These are phyloP conservation scores for Didymellaceae sp. DNA, from an alignment of 2,329 filamentous ascomycete genomes.

Conservation along the genomic window DNA sequence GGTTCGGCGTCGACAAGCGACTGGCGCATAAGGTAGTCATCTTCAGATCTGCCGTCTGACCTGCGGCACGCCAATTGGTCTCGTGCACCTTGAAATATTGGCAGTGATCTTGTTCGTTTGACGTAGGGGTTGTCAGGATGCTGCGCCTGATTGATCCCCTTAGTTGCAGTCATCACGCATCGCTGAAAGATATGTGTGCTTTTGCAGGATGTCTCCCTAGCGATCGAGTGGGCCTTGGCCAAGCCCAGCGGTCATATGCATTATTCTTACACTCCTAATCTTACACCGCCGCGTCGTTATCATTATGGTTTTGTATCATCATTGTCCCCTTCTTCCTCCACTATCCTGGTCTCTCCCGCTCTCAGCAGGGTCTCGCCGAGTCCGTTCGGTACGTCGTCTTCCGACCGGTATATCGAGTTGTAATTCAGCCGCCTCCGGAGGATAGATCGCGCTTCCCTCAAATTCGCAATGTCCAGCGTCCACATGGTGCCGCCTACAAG, in stretches of 20 bases:
- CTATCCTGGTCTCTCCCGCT: slow-evolving; percentile 53
- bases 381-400: slow-evolving; percentile 32
- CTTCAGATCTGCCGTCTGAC: background rate
- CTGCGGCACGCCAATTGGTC: background rate
- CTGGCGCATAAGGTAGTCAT: background rate
- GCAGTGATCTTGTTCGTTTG: background rate
- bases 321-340: slow-evolving; percentile 22
- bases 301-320: slow-evolving; percentile 20
- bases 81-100: background rate
- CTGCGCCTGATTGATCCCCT: slow-evolving; percentile 8
- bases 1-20: background rate
- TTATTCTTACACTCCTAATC: slow-evolving; percentile 24
- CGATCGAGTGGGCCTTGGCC: too few species aligned
- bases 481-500: slow-evolving; percentile 75
- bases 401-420: slow-evolving; percentile 57
- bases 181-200: background rate
- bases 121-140: background rate
- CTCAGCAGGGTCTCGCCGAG: slow-evolving; percentile 43
- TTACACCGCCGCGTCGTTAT: slow-evolving; percentile 27
- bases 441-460: slow-evolving; percentile 64
- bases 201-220: background rate
- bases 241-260: slow-evolving; percentile 24
- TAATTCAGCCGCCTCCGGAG: slow-evolving; percentile 64
- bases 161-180: slow-evolving; percentile 2
- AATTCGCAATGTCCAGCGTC: slow-evolving; percentile 71